Base-by-base conservation (phyloP, 352 stramenopile genomes). In the Globisporangium nagaii region DNA sequence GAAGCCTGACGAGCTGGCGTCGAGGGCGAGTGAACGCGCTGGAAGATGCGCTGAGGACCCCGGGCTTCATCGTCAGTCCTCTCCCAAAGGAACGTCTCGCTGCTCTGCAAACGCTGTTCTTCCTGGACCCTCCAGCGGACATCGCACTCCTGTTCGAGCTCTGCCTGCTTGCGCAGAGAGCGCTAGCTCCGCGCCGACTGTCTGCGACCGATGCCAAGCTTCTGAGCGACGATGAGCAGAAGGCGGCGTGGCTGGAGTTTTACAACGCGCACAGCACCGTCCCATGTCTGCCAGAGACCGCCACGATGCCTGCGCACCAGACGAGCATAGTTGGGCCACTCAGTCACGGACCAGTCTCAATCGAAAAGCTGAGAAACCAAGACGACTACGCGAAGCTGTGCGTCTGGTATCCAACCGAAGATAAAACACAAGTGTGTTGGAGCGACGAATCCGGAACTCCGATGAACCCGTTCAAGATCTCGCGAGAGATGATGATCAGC, bases 391-490 rank as follows among this genome's bases (percentile, higher is more conserved):
- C 41, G 0, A 43, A 32, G 1, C 39, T 62, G 13, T 84, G 75
- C 42, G 51, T 84, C 10, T 84, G 73, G 71, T 63, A 69, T 56
- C 78, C 71, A 13, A 35, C 11, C 1, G 4, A 43, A 12, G 35
- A 11, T 6, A 58, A 51, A 0, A 73, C 59, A 7, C n/a, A 54
- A 12, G 24, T 77, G 4, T 60, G 51, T 0, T 86, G 72, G 75
- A 62, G 22, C 6, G 58, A 68, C 28, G 36, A 19, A 1, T 30
- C n/a, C 0, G 68, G 58, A 3, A 19, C n/a, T 0, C 56, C 60
- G 9, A 20, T 75, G 2, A 71, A 84, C 49, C 73, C 79, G 8
- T 86, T 79, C 50, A 39, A 24, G 32, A 73, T 71, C 37, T 46
- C 60, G 3, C 9, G 48, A 0, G 28, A 51, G 0, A 67, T 47